Conservation (phyloP, 225 moss, liverwort and hornwort species). For the Pleurozium schreberi region DNA sequence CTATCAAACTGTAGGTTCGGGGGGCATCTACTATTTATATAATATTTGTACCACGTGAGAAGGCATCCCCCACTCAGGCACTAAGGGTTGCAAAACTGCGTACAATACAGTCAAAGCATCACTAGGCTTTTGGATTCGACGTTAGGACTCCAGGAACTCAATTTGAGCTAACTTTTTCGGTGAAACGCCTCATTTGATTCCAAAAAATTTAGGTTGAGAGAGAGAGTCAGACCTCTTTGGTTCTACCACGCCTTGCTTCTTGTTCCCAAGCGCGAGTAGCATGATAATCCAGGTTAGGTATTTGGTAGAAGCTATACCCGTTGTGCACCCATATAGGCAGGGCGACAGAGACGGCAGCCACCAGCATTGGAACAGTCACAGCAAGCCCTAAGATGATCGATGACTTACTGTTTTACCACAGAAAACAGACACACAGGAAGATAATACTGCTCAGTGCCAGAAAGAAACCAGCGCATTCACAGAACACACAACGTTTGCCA, state of each 20-base stretch:
- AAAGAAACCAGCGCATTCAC: neutral
- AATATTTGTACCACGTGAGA: neutral
- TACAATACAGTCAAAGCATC: neutral
- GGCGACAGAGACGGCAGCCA: conserved; percentile 68
- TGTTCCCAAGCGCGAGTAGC: conserved; percentile 46
- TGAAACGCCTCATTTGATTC: neutral
- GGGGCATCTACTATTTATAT: neutral
- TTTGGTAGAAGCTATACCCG: conserved; percentile 80
- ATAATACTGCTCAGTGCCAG: neutral
- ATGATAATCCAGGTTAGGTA: conserved; percentile 57
- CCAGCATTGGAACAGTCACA: conserved; percentile 74
- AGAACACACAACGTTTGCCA: neutral
- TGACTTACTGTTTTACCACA: conserved; percentile 69
- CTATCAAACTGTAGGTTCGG: neutral
- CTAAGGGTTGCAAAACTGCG: neutral
- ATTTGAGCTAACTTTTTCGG: neutral
- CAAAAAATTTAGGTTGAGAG: neutral
- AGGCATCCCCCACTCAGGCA: neutral
- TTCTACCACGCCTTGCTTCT: conserved; percentile 42
- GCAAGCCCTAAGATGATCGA: conserved; percentile 88
- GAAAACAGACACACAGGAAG: neutral
- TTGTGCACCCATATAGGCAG: conserved; percentile 90
- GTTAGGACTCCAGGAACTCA: neutral
- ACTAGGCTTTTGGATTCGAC: neutral
- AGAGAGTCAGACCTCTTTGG: conserved; percentile 36